phyloP scores from a whole-genome alignment of 257 asterid genomes.

The Ajuga chamaepitys region DNA sequence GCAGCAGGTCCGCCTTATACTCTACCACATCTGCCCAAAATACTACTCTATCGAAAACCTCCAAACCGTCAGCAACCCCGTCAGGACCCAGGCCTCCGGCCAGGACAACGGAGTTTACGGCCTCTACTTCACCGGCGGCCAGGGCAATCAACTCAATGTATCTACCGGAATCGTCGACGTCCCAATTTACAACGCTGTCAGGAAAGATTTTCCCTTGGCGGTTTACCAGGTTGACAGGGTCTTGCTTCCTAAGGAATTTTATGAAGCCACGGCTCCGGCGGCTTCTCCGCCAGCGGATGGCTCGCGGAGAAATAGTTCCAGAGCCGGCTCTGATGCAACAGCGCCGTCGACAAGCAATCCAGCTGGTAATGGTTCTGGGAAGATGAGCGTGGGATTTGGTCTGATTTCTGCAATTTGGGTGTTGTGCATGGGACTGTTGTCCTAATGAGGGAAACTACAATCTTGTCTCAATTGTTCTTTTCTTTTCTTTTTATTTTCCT shows the following conservation, averaged over 20 bases:
- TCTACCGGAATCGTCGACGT: conserved; percentile 46
- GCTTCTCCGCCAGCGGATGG: conserved; percentile 30
- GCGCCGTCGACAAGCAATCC: conserved; percentile 26
- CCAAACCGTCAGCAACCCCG: conserved; percentile 79
- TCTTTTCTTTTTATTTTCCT: not conserved
- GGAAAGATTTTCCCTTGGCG: conserved; percentile 56
- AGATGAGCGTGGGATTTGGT: conserved; percentile 26
- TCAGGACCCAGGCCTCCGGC: conserved; percentile 70
- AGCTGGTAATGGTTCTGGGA: conserved; percentile 32
- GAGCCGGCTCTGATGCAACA: conserved; percentile 6
- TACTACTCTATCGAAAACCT: conserved; percentile 47
- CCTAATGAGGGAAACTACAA: not conserved
- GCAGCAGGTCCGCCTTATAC: conserved; percentile 62
- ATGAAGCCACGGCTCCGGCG: conserved; percentile 31
- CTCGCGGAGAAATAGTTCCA: conserved; percentile 4
- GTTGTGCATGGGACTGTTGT: conserved; percentile 27
- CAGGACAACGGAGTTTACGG: conserved; percentile 45
- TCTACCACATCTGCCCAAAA: conserved; percentile 58
- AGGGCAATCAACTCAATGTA: conserved; percentile 50
- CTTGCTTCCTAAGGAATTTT: conserved; percentile 45
- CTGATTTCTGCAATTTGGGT: conserved; percentile 23
- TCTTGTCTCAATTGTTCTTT: not conserved
- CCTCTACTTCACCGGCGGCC: conserved; percentile 37
- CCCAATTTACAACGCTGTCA: conserved; percentile 43
- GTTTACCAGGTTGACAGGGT: conserved; percentile 73